Percentiles rank a stretch among this genome's conserved stretches.
Evolutionary conservation across 2,329 filamentous ascomycete genomes (phyloP).

Genomic region (Ophiognomonia clavigignenti-juglandacearum): DNA sequence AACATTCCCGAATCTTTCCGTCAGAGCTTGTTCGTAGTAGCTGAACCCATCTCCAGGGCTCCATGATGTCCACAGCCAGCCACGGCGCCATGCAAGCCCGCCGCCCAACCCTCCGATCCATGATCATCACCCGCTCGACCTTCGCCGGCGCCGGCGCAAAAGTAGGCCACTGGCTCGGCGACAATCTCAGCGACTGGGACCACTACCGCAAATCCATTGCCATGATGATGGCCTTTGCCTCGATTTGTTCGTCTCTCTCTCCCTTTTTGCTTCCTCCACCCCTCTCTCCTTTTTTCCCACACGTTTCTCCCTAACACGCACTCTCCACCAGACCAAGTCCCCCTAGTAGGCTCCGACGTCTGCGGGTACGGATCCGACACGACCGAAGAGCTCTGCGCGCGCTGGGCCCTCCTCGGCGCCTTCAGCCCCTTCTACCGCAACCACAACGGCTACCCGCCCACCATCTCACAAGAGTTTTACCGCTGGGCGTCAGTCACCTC

Average conservation of each 20-base stretch:
- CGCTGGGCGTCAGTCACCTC: slow-evolving; percentile 56
- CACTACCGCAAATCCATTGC: slow-evolving; percentile 55
- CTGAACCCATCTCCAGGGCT: slow-evolving; percentile 46
- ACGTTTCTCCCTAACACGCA: not conserved
- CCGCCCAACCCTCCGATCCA: slow-evolving; percentile 57
- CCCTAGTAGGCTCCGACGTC: slow-evolving; percentile 67
- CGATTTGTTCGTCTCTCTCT: slow-evolving; percentile 38
- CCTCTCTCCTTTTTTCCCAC: not conserved
- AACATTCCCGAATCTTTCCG: not conserved
- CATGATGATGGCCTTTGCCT: slow-evolving; percentile 55
- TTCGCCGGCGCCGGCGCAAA: slow-evolving; percentile 67
- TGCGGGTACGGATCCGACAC: slow-evolving; percentile 70
- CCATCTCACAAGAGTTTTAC: slow-evolving; percentile 67
- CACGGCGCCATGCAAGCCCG: slow-evolving; percentile 61
- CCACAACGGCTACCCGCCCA: slow-evolving; percentile 49
- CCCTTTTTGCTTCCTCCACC: not conserved
- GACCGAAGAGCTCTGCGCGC: slow-evolving; percentile 64
- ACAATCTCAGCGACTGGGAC: slow-evolving; percentile 52
- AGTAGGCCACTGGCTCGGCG: slow-evolving; percentile 57
- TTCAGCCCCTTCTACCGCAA: slow-evolving; percentile 75
- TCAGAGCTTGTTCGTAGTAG: not conserved
- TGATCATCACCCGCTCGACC: slow-evolving; percentile 72
- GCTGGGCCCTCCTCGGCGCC: slow-evolving; percentile 70
- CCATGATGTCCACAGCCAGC: slow-evolving; percentile 67
- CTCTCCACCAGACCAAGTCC: slow-evolving; percentile 46